Evolutionary conservation across 108 stramenopile species (phyloP), one percentile per base, ranked within the genome.

Genomic region (Conticribra guillardii): DNA sequence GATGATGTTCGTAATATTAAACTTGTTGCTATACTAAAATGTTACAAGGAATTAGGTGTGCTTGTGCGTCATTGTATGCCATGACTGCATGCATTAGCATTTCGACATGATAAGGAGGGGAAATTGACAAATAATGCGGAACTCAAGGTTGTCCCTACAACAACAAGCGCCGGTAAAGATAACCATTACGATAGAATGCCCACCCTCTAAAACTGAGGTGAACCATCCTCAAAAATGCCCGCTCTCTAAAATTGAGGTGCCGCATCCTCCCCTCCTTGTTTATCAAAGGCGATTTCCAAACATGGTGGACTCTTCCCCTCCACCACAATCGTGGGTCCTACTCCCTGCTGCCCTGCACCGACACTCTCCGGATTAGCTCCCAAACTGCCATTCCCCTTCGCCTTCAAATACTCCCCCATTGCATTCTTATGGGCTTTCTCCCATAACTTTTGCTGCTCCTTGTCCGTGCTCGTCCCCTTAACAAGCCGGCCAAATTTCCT

Each of bases 371-470:
- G 37, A 5, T 41, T 11, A 11, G 5, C 11, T 11, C 37, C 37
- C 37, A 5, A 41, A 41, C 37, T 41, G 37, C 37, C 37, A 9
- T 41, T 11, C 37, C 37, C 37, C 37, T 11, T 41, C 37, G 37
- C 37, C 37, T 41, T 41, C 37, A 41, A 41, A 41, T 41, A 41
- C 11, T 41, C 37, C 37, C 37, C 37, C 50, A 50, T 55, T 0
- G 65, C 76, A 48, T 27, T 18, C 48, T 72, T 72, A 21, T 72
- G 79, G 44, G 79, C 79, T 33, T 80, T 7, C 11, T 54, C 54
- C 79, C 79, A 80, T 24, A 80, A 47, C 50, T 73, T 69, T 29
- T 68, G 53, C 55, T 80, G 27, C 44, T 80, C 72, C 49, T 80
- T 62, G 33, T 67, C 46, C 16, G 65, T 69, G 16, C 47, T 45